phyloP scores from a whole-genome alignment of 768 basidiomycete genomes.

The Neoboletus subvelutipes region DNA sequence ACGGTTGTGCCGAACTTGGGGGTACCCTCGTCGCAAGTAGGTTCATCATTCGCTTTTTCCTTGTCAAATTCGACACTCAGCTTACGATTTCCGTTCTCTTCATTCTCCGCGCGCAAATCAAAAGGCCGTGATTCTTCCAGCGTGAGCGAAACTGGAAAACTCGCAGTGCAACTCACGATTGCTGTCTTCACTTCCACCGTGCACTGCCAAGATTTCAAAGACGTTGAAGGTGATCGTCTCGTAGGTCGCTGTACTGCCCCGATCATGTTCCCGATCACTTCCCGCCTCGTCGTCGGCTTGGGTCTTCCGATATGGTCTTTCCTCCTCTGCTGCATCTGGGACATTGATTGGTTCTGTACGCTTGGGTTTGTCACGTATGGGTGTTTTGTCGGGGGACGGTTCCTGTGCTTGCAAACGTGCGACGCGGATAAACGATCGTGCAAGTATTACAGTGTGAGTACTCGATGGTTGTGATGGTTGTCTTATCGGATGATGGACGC shows the following conservation, averaged over 20 bases:
- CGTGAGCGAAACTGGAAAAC: slow-evolving; percentile 29
- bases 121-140: slow-evolving; percentile 24
- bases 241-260: slow-evolving; percentile 44
- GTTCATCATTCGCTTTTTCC: background rate
- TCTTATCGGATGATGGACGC: background rate
- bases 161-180: slow-evolving; percentile 37
- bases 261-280: slow-evolving; percentile 40
- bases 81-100: background rate
- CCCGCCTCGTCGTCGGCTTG: slow-evolving; percentile 35
- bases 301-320: slow-evolving; percentile 40
- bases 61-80: background rate
- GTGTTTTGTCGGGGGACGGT: slow-evolving; percentile 35
- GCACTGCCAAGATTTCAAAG: slow-evolving; percentile 50
- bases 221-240: slow-evolving; percentile 42
- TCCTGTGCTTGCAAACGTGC: slow-evolving; percentile 29
- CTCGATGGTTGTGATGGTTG: background rate
- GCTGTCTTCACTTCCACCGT: slow-evolving; percentile 45
- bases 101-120: background rate
- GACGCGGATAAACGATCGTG: slow-evolving; percentile 36
- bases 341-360: slow-evolving; percentile 29
- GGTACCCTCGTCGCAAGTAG: slow-evolving; percentile 39
- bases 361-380: slow-evolving; percentile 33
- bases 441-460: slow-evolving; percentile 38
- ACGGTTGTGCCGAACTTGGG: slow-evolving; percentile 39
- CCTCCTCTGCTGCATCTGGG: slow-evolving; percentile 37